A percentile compares a stretch with the other conserved stretches of the same genome.
Conservation (phyloP, 179 eudicot species). For the Dionaea muscipula region DNA sequence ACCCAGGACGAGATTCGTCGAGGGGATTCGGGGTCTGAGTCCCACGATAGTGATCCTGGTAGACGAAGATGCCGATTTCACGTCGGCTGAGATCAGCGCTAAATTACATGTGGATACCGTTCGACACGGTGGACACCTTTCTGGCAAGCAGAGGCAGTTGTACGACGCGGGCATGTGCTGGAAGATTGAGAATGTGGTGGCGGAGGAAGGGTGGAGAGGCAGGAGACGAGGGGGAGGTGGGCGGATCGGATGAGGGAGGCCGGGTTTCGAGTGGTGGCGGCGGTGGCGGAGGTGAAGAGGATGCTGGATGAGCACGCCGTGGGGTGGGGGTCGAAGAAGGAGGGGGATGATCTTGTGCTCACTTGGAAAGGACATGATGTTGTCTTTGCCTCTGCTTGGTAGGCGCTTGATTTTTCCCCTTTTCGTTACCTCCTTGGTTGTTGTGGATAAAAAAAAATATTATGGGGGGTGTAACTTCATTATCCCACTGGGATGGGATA, state of each 20-base stretch:
- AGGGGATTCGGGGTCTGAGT: conserved; percentile 38
- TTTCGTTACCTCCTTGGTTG: too few relatives aligned
- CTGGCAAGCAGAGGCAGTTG: conserved; percentile 78
- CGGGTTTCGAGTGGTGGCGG: conserved; percentile 33
- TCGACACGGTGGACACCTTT: conserved; percentile 74
- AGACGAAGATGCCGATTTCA: conserved; percentile 78
- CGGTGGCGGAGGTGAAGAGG: conserved; percentile 48
- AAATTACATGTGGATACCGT: conserved; percentile 81
- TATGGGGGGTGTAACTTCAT: too few relatives aligned
- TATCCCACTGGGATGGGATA: too few relatives aligned
- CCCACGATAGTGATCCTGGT: conserved; percentile 50
- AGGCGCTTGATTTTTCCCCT: conserved; percentile 37
- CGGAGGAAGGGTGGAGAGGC: conserved; percentile 72
- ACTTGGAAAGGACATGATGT: conserved; percentile 98
- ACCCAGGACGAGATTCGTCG: conserved; percentile 35
- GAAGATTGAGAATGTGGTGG: conserved; percentile 82
- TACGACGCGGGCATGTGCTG: conserved; percentile 71
- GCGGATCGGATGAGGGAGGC: conserved; percentile 53
- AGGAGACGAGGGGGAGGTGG: conserved; percentile 55
- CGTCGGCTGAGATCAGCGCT: conserved; percentile 73
- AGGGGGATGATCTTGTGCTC: conserved; percentile 68
- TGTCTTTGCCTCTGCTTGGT: conserved; percentile 84
- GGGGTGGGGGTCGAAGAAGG: conserved; percentile 94
- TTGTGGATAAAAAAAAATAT: too few relatives aligned
- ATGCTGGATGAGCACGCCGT: conserved; percentile 90